Evolutionary conservation across 441 rosid genomes (phyloP), one percentile per base, ranked within the genome.

Genomic region (Dalechampia spathulata): DNA sequence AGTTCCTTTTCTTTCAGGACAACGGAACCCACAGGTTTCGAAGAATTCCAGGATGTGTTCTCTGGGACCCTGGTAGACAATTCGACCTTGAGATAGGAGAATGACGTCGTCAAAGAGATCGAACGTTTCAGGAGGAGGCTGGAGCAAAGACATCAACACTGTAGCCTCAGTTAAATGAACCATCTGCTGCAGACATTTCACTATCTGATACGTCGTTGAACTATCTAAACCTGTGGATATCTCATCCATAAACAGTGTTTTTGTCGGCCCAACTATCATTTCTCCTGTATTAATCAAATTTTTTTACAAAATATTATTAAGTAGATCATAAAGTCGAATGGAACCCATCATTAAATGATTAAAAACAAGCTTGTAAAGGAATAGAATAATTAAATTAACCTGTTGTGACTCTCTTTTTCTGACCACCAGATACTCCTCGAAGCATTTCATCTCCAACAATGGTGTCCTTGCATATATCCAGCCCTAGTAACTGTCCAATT

Each of bases 171-270:
- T 83, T 36, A 83, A 78, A 72, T 87, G 96, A 13, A 78, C 95
- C 16, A 93, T 78, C 63, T 90, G 97, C 67, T 89, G 97, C 66
- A 87, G 22, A 47, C 97, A 93, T 60, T 82, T 93, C 43, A 93
- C 95, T 15, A 93, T 90, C 48, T 90, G 97, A 61, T 28, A 89
- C 32, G 99, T 83, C 0, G 99, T 86, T 49, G 95, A 93, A 52
- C 97, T 93, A 63, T 93, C 99, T n/a, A 93, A 77, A 9, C 96
- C 99, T 0, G 96, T 93, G 16, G 99, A 93, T 75, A 93, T 93
- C 62, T 89, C 99, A 61, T 92, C 99, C 99, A 92, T 89, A 65
- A 78, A 87, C 32, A 92, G 43, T 7, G 92, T 78, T 74, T 93
- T 93, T 12, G 93, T 80, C 2, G 99, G 99, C 1, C 99, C 96